Evolutionary conservation across 1,284 basidiomycete genomes (phyloP).

Genomic region (Coniferiporia sulphurascens): DNA sequence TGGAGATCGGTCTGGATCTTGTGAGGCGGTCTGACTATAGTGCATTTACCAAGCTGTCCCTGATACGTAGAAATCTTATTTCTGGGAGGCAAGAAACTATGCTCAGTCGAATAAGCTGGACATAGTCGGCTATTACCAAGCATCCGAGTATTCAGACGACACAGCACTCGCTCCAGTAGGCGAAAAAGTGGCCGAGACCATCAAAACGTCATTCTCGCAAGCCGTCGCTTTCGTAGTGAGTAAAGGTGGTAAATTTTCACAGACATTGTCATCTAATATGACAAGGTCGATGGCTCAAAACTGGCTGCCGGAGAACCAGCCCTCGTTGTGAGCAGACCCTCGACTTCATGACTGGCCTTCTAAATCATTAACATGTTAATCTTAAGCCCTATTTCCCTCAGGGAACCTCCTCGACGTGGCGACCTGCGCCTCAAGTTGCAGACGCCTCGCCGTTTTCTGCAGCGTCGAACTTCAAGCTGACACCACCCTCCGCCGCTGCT

Average conservation of each 20-base stretch:
- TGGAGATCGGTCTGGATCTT: slow-evolving; percentile 73
- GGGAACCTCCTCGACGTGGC: slow-evolving; percentile 39
- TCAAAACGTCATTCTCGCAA: slow-evolving; percentile 46
- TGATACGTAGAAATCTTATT: neutral
- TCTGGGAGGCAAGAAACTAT: slow-evolving; percentile 47
- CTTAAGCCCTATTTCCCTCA: slow-evolving; percentile 44
- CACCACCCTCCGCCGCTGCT: slow-evolving; percentile 37
- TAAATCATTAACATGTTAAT: slow-evolving; percentile 11
- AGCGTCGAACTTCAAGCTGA: slow-evolving; percentile 43
- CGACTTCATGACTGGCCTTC: neutral
- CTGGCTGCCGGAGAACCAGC: slow-evolving; percentile 47
- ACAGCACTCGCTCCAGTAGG: slow-evolving; percentile 55
- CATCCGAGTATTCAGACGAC: slow-evolving; percentile 56
- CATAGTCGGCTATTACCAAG: slow-evolving; percentile 71
- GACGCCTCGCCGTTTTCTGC: slow-evolving; percentile 35
- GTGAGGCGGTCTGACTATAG: slow-evolving; percentile 35
- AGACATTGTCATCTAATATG: slow-evolving; percentile 7
- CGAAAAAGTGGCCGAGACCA: slow-evolving; percentile 51
- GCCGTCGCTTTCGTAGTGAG: slow-evolving; percentile 63
- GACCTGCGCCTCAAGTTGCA: slow-evolving; percentile 31
- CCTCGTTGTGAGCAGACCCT: slow-evolving; percentile 44
- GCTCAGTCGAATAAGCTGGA: slow-evolving; percentile 44
- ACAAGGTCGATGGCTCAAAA: slow-evolving; percentile 52
- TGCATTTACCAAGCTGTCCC: slow-evolving; percentile 5
- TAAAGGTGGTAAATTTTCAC: slow-evolving; percentile 9